Base-by-base conservation (phyloP, 2,329 filamentous ascomycete genomes). In the Byssoonygena ceratinophila region DNA sequence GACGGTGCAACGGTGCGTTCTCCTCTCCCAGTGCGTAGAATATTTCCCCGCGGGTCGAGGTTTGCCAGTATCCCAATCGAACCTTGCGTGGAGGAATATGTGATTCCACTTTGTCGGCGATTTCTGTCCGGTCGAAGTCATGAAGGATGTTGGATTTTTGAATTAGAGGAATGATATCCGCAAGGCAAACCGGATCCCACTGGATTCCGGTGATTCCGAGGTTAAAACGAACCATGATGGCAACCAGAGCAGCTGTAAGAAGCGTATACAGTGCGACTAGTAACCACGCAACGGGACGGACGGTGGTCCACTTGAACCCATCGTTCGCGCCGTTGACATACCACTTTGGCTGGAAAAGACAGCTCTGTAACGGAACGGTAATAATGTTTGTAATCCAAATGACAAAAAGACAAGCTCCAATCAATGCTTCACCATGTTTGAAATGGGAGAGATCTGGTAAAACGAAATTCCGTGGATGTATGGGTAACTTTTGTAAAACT, bases 31-130 rank as follows among this genome's bases (percentile, higher is more conserved):
- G 79, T 1, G 82, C 81, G 63, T 94, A 89, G 75, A 92, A 94
- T 23, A 88, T 73, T 18, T 82, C 80, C 18, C 78, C 76, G 55
- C 76, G 75, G 52, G 81, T 81, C 16, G 82, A 81, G 23, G 82
- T 81, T 54, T 79, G 80, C 87, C 90, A 96, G 68, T 94, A 94
- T 5, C 90, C 88, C n/a, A 96, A 76, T 41, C 85, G 77, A 60
- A 91, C 82, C 4, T 77, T 72, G 57, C 80, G 79, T 14, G 66
- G 55, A 75, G 79, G 61, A 74, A 77, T 46, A 69, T 72, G 40
- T 79, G 74, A 57, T 74, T 59, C 56, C 0, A 70, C 67, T 4
- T 65, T 58, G 2, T 63, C 61, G 40, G 81, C 75, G 0, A 80
- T 79, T 60, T 90, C 84, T 0, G 83, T 81, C 2, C 80, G 80